A percentile compares a stretch with the other conserved stretches of the same genome.
These are phyloP conservation scores for Fusarium sp. DNA, from an alignment of 2,329 filamentous ascomycete species.

Conservation along the genomic window DNA sequence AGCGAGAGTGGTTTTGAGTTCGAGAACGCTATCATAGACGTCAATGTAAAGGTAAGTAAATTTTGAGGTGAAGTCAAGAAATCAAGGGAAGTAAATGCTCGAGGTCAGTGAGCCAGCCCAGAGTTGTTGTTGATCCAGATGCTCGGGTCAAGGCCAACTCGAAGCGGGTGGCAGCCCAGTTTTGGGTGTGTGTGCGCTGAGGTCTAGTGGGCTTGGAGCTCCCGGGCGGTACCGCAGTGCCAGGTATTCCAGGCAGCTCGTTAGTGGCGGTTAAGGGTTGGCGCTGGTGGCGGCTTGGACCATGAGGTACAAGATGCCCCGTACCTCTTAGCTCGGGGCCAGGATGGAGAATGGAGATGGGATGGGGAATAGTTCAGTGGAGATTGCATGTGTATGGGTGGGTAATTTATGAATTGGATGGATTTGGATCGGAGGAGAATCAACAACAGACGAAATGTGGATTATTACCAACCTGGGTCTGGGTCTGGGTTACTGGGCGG, in stretches of 20 bases:
- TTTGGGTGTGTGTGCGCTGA: constrained; percentile 33
- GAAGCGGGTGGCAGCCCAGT: constrained; percentile 43
- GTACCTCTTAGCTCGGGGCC: constrained; percentile 32
- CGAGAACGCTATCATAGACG: neutral
- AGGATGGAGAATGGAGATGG: constrained; percentile 37
- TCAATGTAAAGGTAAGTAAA: constrained; percentile 3
- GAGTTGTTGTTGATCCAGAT: constrained; percentile 43
- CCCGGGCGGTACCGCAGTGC: constrained; percentile 16
- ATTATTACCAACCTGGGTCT: constrained; percentile 8
- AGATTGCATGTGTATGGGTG: constrained; percentile 35
- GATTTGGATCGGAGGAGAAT: constrained; percentile 20
- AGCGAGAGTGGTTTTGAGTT: constrained; percentile 14
- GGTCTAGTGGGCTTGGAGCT: constrained; percentile 18
- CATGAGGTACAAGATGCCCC: constrained; percentile 27
- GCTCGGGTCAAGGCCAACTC: constrained; percentile 41
- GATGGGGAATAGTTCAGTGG: constrained; percentile 32
- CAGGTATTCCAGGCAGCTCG: constrained; percentile 26
- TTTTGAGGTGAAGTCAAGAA: constrained; percentile 2
- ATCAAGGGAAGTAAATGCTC: neutral
- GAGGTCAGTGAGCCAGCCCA: neutral
- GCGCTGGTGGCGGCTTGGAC: constrained; percentile 33
- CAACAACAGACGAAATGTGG: constrained; percentile 30
- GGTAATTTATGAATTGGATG: constrained; percentile 22
- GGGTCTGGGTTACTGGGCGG: neutral
- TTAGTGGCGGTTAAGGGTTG: constrained; percentile 33